Evolutionary conservation across 495 filamentous ascomycete species (phyloP).

Genomic region (Bathelium albidoporum): DNA sequence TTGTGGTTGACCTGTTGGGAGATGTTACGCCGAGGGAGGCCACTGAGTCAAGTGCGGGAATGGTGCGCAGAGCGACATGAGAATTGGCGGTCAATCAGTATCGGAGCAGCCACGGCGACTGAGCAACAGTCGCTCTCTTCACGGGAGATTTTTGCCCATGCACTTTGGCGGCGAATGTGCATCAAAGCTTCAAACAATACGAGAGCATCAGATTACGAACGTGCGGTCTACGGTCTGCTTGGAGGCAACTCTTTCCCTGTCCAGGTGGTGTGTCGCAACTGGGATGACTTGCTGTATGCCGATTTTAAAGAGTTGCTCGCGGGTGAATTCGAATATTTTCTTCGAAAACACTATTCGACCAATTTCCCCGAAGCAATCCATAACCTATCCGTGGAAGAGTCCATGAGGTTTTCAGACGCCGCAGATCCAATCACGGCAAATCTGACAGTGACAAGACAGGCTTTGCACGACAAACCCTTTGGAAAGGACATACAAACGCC

Average conservation of each 20-base stretch:
- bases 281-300: constrained; percentile 87
- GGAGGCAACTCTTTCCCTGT: constrained; percentile 72
- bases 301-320: constrained; percentile 76
- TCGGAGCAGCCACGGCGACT: constrained; percentile 37
- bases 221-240: constrained; percentile 79
- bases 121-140: constrained; percentile 15
- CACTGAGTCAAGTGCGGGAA: constrained; percentile 60
- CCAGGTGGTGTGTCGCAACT: constrained; percentile 61
- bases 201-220: constrained; percentile 64
- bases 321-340: constrained; percentile 53
- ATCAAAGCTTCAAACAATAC: constrained; percentile 59
- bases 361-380: constrained; percentile 29
- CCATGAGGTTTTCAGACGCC: constrained; percentile 44
- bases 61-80: constrained; percentile 73
- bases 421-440: constrained; percentile 37
- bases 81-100: constrained; percentile 68
- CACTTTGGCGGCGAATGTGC: constrained; percentile 75
- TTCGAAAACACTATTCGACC: constrained; percentile 39
- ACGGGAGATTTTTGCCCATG: constrained; percentile 34
- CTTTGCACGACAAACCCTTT: constrained; percentile 22
- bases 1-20: constrained; percentile 86
- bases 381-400: constrained; percentile 43
- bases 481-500: constrained; percentile 42
- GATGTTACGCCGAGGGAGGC: constrained; percentile 68
- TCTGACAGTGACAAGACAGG: constrained; percentile 2